Evolutionary conservation across 495 filamentous ascomycete genomes (phyloP).

Genomic region (Schizothecium vesticola): DNA sequence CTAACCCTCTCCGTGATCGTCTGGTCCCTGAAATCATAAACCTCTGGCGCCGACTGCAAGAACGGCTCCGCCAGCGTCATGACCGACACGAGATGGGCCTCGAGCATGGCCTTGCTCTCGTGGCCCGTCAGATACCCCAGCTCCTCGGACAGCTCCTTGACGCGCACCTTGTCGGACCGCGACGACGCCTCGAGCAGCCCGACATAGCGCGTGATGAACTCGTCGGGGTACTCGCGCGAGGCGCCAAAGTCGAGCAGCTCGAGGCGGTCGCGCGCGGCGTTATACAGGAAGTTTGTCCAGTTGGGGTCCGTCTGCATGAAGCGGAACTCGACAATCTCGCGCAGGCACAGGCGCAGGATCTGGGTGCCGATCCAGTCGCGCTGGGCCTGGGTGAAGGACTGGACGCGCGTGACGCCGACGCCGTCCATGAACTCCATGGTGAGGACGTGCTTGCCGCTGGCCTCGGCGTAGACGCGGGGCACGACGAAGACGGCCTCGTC

Average conservation of each 20-base stretch:
- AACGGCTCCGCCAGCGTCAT: constrained; percentile 92
- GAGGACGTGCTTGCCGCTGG: constrained; percentile 78
- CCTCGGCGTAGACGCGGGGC: constrained; percentile 70
- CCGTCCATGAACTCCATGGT: constrained; percentile 91
- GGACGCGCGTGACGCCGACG: constrained; percentile 77
- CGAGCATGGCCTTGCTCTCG: constrained; percentile 74
- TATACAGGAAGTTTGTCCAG: constrained; percentile 99
- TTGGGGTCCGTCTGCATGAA: constrained; percentile 99
- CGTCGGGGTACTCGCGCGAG: constrained; percentile 71
- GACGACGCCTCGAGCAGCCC: constrained; percentile 72
- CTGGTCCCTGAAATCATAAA: constrained; percentile 90
- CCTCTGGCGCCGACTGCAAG: constrained; percentile 61
- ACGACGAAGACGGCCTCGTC: constrained; percentile 71
- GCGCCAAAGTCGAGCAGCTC: constrained; percentile 97
- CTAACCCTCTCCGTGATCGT: constrained; percentile 93
- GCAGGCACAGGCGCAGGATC: constrained; percentile 85
- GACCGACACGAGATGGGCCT: constrained; percentile 79
- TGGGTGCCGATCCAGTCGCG: constrained; percentile 91
- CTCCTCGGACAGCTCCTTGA: constrained; percentile 65
- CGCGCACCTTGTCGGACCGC: constrained; percentile 54
- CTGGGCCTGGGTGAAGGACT: constrained; percentile 69
- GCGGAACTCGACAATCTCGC: constrained; percentile 85
- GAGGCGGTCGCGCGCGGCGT: constrained; percentile 61
- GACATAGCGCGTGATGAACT: constrained; percentile 77
- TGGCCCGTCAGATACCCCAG: constrained; percentile 90